Evolutionary conservation across 2,329 filamentous ascomycete species (phyloP), one percentile per base, ranked within the genome.

Genomic region (Aschersonia sp.): DNA sequence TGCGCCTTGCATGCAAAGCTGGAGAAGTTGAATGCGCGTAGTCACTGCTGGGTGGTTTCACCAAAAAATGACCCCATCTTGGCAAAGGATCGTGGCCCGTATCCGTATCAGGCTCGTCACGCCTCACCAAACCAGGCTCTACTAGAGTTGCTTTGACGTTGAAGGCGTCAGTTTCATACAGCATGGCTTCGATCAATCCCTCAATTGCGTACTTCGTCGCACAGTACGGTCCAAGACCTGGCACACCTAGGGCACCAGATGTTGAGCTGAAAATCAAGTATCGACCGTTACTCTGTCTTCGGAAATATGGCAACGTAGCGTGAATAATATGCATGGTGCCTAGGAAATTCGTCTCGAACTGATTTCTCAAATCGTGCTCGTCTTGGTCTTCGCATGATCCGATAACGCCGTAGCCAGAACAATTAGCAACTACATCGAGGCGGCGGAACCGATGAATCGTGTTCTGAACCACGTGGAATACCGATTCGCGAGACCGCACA

Each of bases 291-390:
- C 75, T 74, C 53, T 87, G 82, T 53, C 81, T 74, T 46, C 91
- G 81, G 56, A 97, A 94, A 66, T 94, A 88, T 0, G 89, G 89
- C 40, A 97, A 69, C 1, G 85, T 89, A 28, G 86, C 71, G 62
- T 96, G 89, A 50, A 97, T 84, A 57, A 98, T 95, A 65, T 97
- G 85, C 51, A 97, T 67, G 0, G 89, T 94, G 47, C 92, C 92
- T 73, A 94, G 91, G 65, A 96, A 95, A 65, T 98, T 98, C 29
- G 89, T 96, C 71, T 94, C 88, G 67, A 97, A 96, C 65, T 97
- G 92, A 59, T 94, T 91, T 50, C 89, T 85, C 55, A 97, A 78
- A 61, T 97, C 92, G 63, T 89, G 83, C 61, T 95, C 88, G 63
- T 96, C 89, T 68, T 97, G 92, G 66, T 97, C 92, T 66, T 97